Conservation (phyloP, 202 grass and related monocot species). For the Cymbopogon flexuosus region DNA sequence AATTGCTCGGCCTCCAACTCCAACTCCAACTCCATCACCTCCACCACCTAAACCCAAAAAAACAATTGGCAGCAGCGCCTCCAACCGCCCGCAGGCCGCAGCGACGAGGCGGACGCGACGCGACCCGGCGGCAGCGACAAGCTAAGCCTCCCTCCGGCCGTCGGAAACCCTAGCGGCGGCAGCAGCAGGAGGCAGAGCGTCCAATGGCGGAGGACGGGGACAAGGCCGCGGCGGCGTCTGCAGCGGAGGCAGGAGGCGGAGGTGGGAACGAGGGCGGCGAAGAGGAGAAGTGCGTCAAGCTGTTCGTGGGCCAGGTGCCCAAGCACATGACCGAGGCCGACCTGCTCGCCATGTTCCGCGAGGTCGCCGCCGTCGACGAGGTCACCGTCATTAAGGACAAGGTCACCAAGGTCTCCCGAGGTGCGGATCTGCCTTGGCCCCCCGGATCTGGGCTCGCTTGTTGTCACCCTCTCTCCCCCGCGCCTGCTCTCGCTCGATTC, state of each 20-base stretch:
- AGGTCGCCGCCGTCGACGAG: conserved; percentile 88
- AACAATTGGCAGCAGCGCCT: neutral
- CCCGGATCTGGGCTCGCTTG: conserved; percentile 21
- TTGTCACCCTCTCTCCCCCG: neutral
- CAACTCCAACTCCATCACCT: conserved; percentile 1
- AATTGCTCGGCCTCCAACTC: conserved; percentile 17
- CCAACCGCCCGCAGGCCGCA: conserved; percentile 6
- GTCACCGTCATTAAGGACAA: conserved; percentile 99
- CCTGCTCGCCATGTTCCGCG: conserved; percentile 72
- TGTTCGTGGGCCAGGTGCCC: conserved; percentile 97
- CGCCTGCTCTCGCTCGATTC: conserved; percentile 17
- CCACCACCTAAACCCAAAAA: conserved; percentile 32
- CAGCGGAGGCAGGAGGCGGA: neutral
- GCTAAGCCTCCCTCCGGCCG: neutral
- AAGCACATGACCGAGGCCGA: conserved; percentile 91
- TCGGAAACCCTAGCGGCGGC: conserved; percentile 13
- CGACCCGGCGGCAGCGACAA: neutral
- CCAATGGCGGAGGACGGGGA: conserved; percentile 49
- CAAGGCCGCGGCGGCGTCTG: conserved; percentile 3
- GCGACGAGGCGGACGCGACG: conserved; percentile 13
- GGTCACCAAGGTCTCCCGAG: conserved; percentile 87
- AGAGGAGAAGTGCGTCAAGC: conserved; percentile 71
- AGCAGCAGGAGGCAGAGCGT: neutral
- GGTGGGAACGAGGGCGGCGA: neutral
- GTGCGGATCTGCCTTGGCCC: conserved; percentile 28